Evolutionary conservation across 371 early-diverging fungal genomes (phyloP), one percentile per base, ranked within the genome.

Genomic region (Mitosporidium daphniae): DNA sequence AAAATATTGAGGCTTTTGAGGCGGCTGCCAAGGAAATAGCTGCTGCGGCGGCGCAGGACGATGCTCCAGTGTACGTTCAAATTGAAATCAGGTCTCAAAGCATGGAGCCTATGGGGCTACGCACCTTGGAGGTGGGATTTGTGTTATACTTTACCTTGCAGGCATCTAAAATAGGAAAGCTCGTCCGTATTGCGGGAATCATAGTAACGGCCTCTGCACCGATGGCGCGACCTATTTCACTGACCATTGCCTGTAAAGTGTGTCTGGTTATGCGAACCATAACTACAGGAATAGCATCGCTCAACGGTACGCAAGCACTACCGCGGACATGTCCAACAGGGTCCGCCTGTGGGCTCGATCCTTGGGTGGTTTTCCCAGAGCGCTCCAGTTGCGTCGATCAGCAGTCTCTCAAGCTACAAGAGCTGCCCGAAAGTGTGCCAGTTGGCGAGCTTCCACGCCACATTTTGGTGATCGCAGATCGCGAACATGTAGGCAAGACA

Each of bases 371-470:
- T 31, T 53, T 77, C 20, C 78, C 80, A 30, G 93, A 95, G 47
- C 80, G 77, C 44, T 71, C 72, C 41, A 51, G 47, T 29, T 86
- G 82, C 44, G 64, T 82, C n/a, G 95, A 99, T 48, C 67, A 70
- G 27, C 99, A 99, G 46, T 60, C 59, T 5, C 52, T 93, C 30
- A 99, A 95, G 45, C 55, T 99, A 16, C 97, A 99, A 43, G 99
- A 99, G 45, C 51, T 63, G 9, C 82, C 82, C 16, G 93, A 84
- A 30, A 75, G 77, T 53, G 78, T 94, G 1, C 97, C 95, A 10
- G 73, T 78, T 0, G 95, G 94, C 38, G 97, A 95, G 43, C 57
- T 91, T 25, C 94, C 99, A 14, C 61, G 95, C 18, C 91, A 93
- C 42, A 64, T 82, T 8, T 54, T 70, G 3, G 40, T 94, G 25